phyloP scores from a whole-genome alignment of 2,329 filamentous ascomycete genomes.

The Ceratocystis destructans region DNA sequence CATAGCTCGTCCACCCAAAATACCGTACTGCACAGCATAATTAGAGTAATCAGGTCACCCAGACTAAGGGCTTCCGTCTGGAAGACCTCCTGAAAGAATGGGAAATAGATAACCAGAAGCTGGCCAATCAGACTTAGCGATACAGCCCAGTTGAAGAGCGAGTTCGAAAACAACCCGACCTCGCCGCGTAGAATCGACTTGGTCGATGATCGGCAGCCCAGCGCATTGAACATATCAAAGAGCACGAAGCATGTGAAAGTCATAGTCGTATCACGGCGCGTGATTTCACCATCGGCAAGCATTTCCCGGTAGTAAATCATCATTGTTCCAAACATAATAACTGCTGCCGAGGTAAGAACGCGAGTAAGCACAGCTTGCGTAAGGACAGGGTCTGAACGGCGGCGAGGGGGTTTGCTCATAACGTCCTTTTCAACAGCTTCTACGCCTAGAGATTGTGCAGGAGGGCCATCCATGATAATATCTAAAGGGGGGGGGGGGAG shows the following conservation, averaged over 20 bases:
- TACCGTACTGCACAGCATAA: conserved; percentile 70
- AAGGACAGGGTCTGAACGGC: conserved; percentile 79
- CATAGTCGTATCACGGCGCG: conserved; percentile 93
- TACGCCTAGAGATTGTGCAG: conserved; percentile 90
- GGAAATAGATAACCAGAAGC: conserved; percentile 83
- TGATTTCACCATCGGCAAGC: conserved; percentile 67
- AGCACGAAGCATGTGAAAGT: conserved; percentile 98
- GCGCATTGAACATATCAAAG: conserved; percentile 98
- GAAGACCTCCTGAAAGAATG: conserved; percentile 84
- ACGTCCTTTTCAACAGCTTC: conserved; percentile 89
- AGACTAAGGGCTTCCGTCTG: conserved; percentile 78
- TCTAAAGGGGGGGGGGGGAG: conserved; percentile 40
- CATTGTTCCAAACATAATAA: conserved; percentile 90
- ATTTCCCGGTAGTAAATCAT: conserved; percentile 86
- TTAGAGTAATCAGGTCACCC: conserved; percentile 57
- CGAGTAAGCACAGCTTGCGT: conserved; percentile 69
- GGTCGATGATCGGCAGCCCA: conserved; percentile 79
- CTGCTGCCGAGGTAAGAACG: conserved; percentile 70
- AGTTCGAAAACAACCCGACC: conserved; percentile 68
- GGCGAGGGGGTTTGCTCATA: conserved; percentile 76
- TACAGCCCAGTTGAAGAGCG: conserved; percentile 94
- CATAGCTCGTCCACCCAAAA: conserved; percentile 90
- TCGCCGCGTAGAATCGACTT: conserved; percentile 85
- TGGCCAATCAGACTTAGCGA: conserved; percentile 73
- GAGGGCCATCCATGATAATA: conserved; percentile 98